These are phyloP conservation scores for Lentinula detonsa DNA, from an alignment of 768 basidiomycete species.

Conservation along the genomic window DNA sequence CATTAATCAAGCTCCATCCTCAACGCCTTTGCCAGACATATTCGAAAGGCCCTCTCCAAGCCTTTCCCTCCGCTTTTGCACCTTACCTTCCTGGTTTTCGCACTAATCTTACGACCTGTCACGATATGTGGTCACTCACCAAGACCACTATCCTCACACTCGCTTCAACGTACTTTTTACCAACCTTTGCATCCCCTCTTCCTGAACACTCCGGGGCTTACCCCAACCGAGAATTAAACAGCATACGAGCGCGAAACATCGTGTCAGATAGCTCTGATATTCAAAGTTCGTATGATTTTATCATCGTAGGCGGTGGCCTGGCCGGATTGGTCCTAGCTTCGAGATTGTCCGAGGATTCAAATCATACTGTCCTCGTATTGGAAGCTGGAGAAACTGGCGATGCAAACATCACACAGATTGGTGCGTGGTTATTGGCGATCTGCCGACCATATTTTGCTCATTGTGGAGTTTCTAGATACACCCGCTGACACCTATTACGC, in stretches of 20 bases:
- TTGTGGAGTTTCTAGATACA: conserved; percentile 27
- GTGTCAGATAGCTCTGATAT: not conserved
- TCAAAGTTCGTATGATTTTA: conserved; percentile 3
- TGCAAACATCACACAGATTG: conserved; percentile 3
- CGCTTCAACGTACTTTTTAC: not conserved
- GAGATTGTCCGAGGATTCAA: not conserved
- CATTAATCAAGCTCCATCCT: not conserved
- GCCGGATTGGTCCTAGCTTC: not conserved
- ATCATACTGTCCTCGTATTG: conserved; percentile 1
- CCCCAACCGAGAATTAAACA: not conserved
- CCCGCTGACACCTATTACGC: conserved; percentile 48
- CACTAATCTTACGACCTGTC: not conserved
- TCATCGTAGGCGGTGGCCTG: conserved; percentile 5
- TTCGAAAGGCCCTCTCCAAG: not conserved
- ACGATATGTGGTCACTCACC: not conserved
- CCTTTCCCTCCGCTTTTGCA: not conserved
- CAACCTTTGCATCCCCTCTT: not conserved
- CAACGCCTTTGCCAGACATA: not conserved
- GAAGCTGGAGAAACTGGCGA: conserved; percentile 4
- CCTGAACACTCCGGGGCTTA: not conserved
- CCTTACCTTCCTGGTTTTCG: not conserved
- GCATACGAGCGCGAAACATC: not conserved
- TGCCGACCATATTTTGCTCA: not conserved
- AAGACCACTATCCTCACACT: conserved; percentile 4
- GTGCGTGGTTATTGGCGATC: not conserved